Evolutionary conservation across 1,284 basidiomycete genomes (phyloP), one percentile per base, ranked within the genome.

Genomic region (Cerrena zonata): DNA sequence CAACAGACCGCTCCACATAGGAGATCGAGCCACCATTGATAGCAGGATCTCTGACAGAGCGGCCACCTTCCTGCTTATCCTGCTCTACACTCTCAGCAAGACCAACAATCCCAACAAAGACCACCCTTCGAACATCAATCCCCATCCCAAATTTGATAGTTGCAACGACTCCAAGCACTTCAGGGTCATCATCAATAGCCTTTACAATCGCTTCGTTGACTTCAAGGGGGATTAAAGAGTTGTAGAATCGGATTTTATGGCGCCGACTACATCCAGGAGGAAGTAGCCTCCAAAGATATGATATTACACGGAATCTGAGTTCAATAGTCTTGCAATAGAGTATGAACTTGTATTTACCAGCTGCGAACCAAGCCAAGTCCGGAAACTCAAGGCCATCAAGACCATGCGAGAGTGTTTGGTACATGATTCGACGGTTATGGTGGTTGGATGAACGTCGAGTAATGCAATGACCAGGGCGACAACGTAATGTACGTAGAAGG

Each of bases 241-340:
- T 12, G 38, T 49, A 49, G 5, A 12, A 15, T 3, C 25, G 36
- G 13, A 49, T 49, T 25, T 42, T 41, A 3, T 22, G 30, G 3
- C 4, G 10, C 4, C 39, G 36, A 11, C 15, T 5, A 5, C 38
- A 13, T 7, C 24, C 38, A 10, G 22, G 15, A 13, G 47, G 47
- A 4, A 7, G 34, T 5, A 49, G 39, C 5, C 38, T 12, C 21
- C 25, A 22, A 13, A 49, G 38, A 24, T 49, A 49, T 19, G 18
- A 25, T 18, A 39, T 24, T 7, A 67, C 30, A 1, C 49, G 53
- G 36, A 55, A 56, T 1, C 59, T 60, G n/a, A 62, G 45, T 1
- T 52, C 34, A 39, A 67, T 67, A 1, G 61, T 61, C 25, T 39
- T 45, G 49, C 63, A 60, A 42, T 67, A 69, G 1, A 69, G 60